phyloP scores from a whole-genome alignment of 2,329 filamentous ascomycete genomes.

The Fusarium palustre region DNA sequence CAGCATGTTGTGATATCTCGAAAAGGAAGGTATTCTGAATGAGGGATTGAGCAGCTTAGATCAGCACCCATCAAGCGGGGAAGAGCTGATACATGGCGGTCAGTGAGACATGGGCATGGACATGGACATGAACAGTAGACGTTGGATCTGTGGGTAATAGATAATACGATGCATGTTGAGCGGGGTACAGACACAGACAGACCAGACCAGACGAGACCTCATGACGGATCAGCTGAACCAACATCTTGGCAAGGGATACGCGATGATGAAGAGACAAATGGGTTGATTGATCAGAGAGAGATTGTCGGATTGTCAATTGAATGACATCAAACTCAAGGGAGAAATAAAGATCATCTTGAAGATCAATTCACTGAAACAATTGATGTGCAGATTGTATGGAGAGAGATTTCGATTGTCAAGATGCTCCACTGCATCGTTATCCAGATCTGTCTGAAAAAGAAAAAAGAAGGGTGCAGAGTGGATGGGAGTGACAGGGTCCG shows the following conservation, averaged over 20 bases:
- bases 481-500: no score
- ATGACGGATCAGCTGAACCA: slow-evolving; percentile 31
- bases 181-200: slow-evolving; percentile 19
- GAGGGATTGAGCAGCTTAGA: slow-evolving; percentile 3
- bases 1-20: slow-evolving; percentile 2
- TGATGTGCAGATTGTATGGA: slow-evolving; percentile 3
- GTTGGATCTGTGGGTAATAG: slow-evolving; percentile 1
- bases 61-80: slow-evolving; percentile 20
- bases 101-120: background rate
- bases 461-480: background rate
- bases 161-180: slow-evolving; percentile 13
- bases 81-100: slow-evolving; percentile 8
- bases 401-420: slow-evolving; percentile 1
- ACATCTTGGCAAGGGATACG: background rate
- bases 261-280: background rate
- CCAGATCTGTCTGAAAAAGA: background rate
- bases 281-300: background rate
- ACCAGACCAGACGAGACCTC: slow-evolving; percentile 10
- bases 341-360: slow-evolving; percentile 25
- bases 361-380: slow-evolving; percentile 20
- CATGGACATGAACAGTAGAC: background rate
- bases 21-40: slow-evolving; percentile 23
- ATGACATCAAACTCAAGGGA: slow-evolving; percentile 15
- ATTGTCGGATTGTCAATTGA: background rate
- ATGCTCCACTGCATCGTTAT: background rate